Evolutionary conservation across 2,329 filamentous ascomycete genomes (phyloP).

Genomic region (Microcera coccophila): DNA sequence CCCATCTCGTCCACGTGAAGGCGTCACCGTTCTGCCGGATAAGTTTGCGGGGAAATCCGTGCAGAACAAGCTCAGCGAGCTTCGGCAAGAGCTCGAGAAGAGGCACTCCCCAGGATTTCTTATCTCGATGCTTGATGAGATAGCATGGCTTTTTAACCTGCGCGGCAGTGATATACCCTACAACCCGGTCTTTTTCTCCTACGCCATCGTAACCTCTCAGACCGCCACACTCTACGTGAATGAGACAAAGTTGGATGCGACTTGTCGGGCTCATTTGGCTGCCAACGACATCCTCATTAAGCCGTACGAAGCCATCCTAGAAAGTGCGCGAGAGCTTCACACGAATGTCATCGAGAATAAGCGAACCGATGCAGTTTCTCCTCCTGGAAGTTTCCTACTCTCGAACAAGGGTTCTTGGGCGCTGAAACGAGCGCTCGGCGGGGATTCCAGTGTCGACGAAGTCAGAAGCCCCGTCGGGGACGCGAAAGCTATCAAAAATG

Average conservation of each 20-base stretch:
- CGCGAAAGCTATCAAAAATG: constrained; percentile 92
- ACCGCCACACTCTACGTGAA: constrained; percentile 81
- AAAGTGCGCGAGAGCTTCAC: constrained; percentile 64
- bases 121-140: constrained; percentile 91
- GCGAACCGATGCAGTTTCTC: constrained; percentile 28
- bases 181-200: constrained; percentile 98
- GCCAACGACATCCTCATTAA: constrained; percentile 68
- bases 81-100: constrained; percentile 88
- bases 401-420: constrained; percentile 94
- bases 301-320: constrained; percentile 78
- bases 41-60: constrained; percentile 80
- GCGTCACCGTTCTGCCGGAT: constrained; percentile 65
- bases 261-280: constrained; percentile 66
- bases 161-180: constrained; percentile 93
- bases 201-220: constrained; percentile 78
- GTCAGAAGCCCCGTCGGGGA: constrained; percentile 82
- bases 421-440: constrained; percentile 78
- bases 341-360: constrained; percentile 37
- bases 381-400: constrained; percentile 67
- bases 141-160: constrained; percentile 98
- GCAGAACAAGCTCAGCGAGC: constrained; percentile 74
- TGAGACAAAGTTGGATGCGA: constrained; percentile 66
- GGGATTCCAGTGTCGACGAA: constrained; percentile 80
- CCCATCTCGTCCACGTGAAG: constrained; percentile 71
- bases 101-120: constrained; percentile 85